Evolutionary conservation across 2,329 filamentous ascomycete species (phyloP).

Genomic region (Pseudogymnoascus sp.): DNA sequence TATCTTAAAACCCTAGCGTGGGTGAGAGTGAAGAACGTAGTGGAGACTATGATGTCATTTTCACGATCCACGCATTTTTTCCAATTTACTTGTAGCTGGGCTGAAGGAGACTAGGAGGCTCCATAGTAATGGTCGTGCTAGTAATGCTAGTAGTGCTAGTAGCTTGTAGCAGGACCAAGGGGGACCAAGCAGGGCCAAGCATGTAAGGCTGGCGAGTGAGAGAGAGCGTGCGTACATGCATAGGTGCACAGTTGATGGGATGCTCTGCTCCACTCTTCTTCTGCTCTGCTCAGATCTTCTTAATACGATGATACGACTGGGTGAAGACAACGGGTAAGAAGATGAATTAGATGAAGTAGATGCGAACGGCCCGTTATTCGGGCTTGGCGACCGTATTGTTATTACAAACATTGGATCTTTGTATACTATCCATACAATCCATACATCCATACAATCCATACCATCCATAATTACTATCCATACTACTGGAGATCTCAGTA

Average conservation of each 20-base stretch:
- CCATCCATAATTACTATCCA: no score
- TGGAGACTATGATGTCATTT: background rate
- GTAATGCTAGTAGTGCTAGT: no score
- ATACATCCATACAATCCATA: no score
- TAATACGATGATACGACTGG: background rate
- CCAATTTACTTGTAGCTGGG: no score
- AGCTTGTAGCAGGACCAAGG: no score
- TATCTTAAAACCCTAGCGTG: background rate
- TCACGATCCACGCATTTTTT: background rate
- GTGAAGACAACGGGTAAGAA: no score
- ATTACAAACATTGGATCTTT: background rate
- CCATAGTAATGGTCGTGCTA: no score
- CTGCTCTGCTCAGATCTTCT: no score
- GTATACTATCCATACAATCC: no score
- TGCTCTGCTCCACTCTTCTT: no score
- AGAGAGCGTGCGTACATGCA: background rate
- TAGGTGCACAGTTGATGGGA: background rate
- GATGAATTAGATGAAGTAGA: background rate
- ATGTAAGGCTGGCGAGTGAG: background rate
- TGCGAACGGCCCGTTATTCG: background rate
- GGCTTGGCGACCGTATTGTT: background rate
- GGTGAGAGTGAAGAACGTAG: background rate
- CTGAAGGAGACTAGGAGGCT: no score
- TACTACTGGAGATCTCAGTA: no score
- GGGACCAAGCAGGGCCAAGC: background rate